phyloP scores from a whole-genome alignment of 2,329 filamentous ascomycete genomes.

The Alternaria incomplexa region DNA sequence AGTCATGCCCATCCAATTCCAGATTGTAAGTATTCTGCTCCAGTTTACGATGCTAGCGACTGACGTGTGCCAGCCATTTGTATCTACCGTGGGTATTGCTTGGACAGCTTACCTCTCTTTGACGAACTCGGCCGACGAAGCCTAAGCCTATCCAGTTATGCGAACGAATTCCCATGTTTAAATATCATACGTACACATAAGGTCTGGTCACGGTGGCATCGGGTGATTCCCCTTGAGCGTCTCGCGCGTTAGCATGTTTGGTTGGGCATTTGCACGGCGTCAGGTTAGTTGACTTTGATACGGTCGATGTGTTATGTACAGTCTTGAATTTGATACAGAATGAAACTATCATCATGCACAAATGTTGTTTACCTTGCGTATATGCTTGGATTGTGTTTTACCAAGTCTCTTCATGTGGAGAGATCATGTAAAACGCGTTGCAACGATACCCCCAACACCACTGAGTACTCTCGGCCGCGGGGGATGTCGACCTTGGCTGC shows the following conservation, averaged over 20 bases:
- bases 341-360: not conserved
- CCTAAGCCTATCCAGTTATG: slow-evolving; percentile 28
- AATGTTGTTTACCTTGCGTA: not conserved
- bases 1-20: slow-evolving; percentile 91
- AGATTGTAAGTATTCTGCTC: slow-evolving; percentile 73
- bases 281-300: slow-evolving; percentile 10
- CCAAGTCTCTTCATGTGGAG: not conserved
- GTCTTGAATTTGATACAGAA: slow-evolving; percentile 5
- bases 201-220: slow-evolving; percentile 17
- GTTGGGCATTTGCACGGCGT: slow-evolving; percentile 26
- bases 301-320: slow-evolving; percentile 3
- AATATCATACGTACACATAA: slow-evolving; percentile 16
- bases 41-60: not conserved
- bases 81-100: slow-evolving; percentile 92
- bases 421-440: not conserved
- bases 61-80: slow-evolving; percentile 73
- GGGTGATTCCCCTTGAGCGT: slow-evolving; percentile 21
- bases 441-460: not conserved
- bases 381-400: not conserved
- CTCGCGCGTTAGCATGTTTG: slow-evolving; percentile 29
- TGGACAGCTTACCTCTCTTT: slow-evolving; percentile 98
- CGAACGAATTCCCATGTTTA: slow-evolving; percentile 23
- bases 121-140: slow-evolving; percentile 83
- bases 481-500: slow-evolving; percentile 12
- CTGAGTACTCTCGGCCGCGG: slow-evolving; percentile 31